Base-by-base conservation (phyloP, 331 rosid genomes). In the Cydonia oblonga region DNA sequence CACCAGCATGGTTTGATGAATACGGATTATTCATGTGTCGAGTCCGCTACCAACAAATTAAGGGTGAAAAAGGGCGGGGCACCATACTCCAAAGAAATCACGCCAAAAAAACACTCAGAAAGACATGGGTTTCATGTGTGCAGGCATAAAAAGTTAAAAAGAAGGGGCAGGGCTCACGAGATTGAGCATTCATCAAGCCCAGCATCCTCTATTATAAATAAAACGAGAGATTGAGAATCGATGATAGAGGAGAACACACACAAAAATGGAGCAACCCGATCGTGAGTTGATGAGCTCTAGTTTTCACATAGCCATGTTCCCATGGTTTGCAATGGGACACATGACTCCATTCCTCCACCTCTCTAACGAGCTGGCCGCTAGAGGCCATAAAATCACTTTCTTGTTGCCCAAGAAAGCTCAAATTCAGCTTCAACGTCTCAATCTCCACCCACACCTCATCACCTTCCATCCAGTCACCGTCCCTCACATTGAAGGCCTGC, bases 311-410 rank as follows among this genome's bases (percentile, higher is more conserved):
- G 67, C 49, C 0, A 83, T 86, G 87, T 44, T 79, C 38, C 87
- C 87, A 74, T 86, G 87, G 86, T 57, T 83, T 18, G 90, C 90
- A 8, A 49, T 60, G 0, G 86, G 86, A 9, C 90, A 86, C 59
- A 81, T 86, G 77, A 86, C 83, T 5, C 87, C 87, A 7, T 81
- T 59, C 52, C 78, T 86, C 32, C 82, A 86, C 29, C 79, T 86
- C 16, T 42, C 86, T 0, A 86, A 83, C 71, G 79, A 83, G 67
- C 67, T 86, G 11, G 90, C 87, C 18, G 49, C 76, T 14, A 78
- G 75, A 49, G 83, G 83, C 65, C 88, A 83, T 25, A 44, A 0
- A 71, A 61, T 79, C 72, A 40, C 84, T 3, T 74, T 65, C 61
- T 10, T 86, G 7, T 23, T 79, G 0, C 87, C 90, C 53, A 44